phyloP scores from a whole-genome alignment of 345 rosid species.

The Mercurialis annua region DNA sequence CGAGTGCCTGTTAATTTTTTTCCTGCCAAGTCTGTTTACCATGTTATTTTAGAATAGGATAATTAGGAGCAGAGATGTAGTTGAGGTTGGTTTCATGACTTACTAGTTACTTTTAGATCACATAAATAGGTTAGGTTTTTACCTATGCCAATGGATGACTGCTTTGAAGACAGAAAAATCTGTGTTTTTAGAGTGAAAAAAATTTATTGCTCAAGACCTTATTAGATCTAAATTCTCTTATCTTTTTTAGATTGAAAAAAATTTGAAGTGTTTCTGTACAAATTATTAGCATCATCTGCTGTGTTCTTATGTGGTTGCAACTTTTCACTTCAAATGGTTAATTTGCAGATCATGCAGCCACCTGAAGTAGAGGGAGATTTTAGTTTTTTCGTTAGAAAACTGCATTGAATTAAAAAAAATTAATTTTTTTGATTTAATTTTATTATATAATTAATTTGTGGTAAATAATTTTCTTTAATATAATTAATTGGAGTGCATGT shows the following conservation, averaged over 20 bases:
- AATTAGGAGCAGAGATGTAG: slow-evolving; percentile 1
- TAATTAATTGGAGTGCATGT: too few relatives aligned
- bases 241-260: too few relatives aligned
- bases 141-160: not conserved
- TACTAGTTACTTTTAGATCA: not conserved
- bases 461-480: too few relatives aligned
- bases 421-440: too few relatives aligned
- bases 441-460: too few relatives aligned
- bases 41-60: slow-evolving; percentile 12
- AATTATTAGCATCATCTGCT: not conserved
- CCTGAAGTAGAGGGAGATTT: not conserved
- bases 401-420: too few relatives aligned
- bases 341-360: not conserved
- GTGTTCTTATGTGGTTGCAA: not conserved
- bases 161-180: not conserved
- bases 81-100: slow-evolving; percentile 11
- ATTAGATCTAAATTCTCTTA: not conserved
- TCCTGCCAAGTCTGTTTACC: not conserved
- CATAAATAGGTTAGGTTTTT: not conserved
- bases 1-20: slow-evolving; percentile 45
- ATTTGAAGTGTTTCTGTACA: not conserved
- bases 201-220: not conserved
- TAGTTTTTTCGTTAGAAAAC: too few relatives aligned
- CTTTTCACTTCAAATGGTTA: not conserved
- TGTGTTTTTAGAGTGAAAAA: not conserved